Percentiles rank a stretch among this genome's conserved stretches.
These are phyloP conservation scores for Malassezia sympodialis DNA, from an alignment of 1,284 basidiomycete genomes.

Conservation along the genomic window DNA sequence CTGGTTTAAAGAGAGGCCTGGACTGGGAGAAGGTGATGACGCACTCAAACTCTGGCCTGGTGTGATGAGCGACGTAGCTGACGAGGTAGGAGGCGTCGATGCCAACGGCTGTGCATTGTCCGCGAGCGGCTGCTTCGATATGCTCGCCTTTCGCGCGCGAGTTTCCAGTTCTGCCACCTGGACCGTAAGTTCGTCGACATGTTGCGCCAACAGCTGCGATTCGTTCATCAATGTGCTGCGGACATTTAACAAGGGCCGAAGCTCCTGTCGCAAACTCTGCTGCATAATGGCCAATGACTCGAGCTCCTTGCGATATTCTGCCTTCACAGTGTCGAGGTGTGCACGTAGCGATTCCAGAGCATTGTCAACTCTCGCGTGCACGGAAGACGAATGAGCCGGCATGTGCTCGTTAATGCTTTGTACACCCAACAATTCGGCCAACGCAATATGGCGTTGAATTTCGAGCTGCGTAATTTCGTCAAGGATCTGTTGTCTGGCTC, in stretches of 20 bases:
- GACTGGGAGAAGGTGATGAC: neutral
- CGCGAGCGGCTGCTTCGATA: neutral
- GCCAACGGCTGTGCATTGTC: neutral
- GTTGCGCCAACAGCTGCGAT: conserved; percentile 3
- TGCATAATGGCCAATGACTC: conserved; percentile 7
- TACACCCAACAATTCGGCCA: conserved; percentile 14
- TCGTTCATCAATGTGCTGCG: conserved; percentile 9
- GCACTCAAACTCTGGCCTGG: neutral
- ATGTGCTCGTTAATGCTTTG: neutral
- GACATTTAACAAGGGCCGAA: conserved; percentile 9
- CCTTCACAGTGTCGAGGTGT: conserved; percentile 14
- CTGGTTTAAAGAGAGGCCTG: neutral
- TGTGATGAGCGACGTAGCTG: neutral
- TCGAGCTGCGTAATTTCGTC: conserved; percentile 3
- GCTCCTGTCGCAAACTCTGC: conserved; percentile 4
- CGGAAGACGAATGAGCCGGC: neutral
- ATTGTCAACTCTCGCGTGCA: neutral
- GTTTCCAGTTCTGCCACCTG: neutral
- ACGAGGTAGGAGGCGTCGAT: neutral
- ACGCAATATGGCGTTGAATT: conserved; percentile 6
- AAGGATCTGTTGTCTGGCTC: neutral
- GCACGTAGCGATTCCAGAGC: conserved; percentile 8
- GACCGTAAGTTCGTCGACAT: conserved; percentile 1
- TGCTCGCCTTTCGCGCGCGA: neutral
- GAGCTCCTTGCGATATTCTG: conserved; percentile 3